Base-by-base conservation (phyloP, 495 filamentous ascomycete species). In the Daldinia grandis region DNA sequence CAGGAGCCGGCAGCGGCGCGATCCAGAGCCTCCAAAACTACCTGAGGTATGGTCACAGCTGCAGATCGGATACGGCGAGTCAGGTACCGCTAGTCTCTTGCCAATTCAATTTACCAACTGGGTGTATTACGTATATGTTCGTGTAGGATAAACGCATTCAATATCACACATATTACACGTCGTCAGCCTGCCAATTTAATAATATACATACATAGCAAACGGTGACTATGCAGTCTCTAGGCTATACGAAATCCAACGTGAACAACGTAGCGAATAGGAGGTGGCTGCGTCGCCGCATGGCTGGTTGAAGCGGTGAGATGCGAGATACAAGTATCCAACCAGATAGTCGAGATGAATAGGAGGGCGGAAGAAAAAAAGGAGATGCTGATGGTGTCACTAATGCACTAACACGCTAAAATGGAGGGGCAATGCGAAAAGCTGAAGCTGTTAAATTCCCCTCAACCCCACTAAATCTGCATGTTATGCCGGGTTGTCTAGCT, bases 251-350 rank as follows among this genome's bases (percentile, higher is more conserved):
- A 55, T 61, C 8, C 42, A 33, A 35, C 25, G 25, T 64, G 44
- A 56, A 14, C 50, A 27, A 62, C 12, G 8, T 55, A 60, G 17
- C 69, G 60, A 72, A 72, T 72, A 57, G 40, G 69, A 68, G 21
- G 37, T 53, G 53, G 56, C 31, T 56, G 49, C 61, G 38, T 56
- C 56, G 33, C 59, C 64, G 35, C 69, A 72, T 72, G 69, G 44
- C 50, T 58, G 33, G 14, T 64, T 19, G 59, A 68, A 67, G 69
- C 64, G 69, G 69, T 72, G 69, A 72, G 69, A 53, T 47, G 64
- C 9, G 27, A 71, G 35, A 65, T 70, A 38, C 68, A 62, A 47
- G 40, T 21, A 24, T 49, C 63, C 58, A 58, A 54, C 62, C 59
- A 64, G 37, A 51, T 14, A 19, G 59, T 47, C 8, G 19, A 58